phyloP scores from a whole-genome alignment of 495 filamentous ascomycete genomes.

The Hyaloscypha variabilis region DNA sequence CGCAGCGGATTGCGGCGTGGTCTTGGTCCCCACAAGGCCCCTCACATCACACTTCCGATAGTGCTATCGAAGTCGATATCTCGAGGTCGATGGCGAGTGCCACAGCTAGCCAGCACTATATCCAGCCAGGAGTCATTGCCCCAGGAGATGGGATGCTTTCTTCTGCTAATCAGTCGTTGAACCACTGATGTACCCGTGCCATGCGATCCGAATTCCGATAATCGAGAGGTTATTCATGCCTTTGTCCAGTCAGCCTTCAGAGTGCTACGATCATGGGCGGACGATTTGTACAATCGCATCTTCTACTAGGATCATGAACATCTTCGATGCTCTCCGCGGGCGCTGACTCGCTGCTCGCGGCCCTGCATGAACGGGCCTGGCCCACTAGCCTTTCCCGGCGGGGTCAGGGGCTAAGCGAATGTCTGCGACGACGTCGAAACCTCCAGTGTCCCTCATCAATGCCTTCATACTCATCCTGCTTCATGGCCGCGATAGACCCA shows the following conservation, averaged over 20 bases:
- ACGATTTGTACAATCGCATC: background rate
- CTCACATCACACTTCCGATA: background rate
- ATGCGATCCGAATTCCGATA: conserved; percentile 1
- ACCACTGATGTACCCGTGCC: conserved; percentile 3
- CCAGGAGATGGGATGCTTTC: background rate
- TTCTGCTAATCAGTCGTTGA: background rate
- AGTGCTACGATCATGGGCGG: background rate
- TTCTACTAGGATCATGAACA: conserved; percentile 13
- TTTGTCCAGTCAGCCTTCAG: conserved; percentile 14
- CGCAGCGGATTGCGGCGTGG: background rate
- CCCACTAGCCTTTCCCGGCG: conserved; percentile 19
- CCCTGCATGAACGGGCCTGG: conserved; percentile 15
- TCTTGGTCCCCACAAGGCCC: background rate
- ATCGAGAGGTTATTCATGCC: conserved; percentile 4
- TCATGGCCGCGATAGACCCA: conserved; percentile 13
- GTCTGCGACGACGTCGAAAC: conserved; percentile 34
- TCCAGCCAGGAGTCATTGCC: background rate
- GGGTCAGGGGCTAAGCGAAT: conserved; percentile 28
- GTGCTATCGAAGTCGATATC: background rate
- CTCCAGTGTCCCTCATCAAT: conserved; percentile 25
- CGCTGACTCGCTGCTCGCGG: conserved; percentile 10
- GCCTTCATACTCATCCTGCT: conserved; percentile 28
- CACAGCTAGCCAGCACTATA: background rate
- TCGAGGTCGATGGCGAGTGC: background rate
- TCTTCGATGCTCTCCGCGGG: conserved; percentile 1